Conservation (phyloP, 2,329 filamentous ascomycete genomes). For the Fusarium ramigenum region DNA sequence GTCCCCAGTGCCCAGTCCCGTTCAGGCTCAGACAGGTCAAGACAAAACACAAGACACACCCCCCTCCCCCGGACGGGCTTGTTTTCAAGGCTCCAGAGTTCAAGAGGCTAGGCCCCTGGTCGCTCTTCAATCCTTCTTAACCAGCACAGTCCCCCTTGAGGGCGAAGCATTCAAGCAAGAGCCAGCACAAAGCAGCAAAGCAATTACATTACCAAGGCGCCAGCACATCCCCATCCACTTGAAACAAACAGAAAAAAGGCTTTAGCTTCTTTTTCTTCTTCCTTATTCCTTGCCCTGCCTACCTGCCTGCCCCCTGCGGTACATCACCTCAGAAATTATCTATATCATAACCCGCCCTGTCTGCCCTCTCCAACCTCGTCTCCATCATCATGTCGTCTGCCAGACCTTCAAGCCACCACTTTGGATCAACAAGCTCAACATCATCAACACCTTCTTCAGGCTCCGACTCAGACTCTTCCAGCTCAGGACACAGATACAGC, state of each 20-base stretch:
- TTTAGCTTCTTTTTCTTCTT: conserved; percentile 10
- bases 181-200: conserved; percentile 3
- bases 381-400: conserved; percentile 30
- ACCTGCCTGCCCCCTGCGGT: neutral
- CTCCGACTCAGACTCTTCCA: conserved; percentile 39
- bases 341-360: conserved; percentile 35
- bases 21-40: neutral
- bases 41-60: neutral
- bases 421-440: conserved; percentile 37
- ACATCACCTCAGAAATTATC: conserved; percentile 20
- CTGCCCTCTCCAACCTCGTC: conserved; percentile 14
- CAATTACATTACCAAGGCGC: conserved; percentile 20
- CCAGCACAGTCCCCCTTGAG: conserved; percentile 28
- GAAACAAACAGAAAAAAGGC: conserved; percentile 26
- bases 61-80: conserved; percentile 23
- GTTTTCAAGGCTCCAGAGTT: conserved; percentile 35
- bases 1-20: neutral
- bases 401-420: conserved; percentile 35
- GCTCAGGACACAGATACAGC: conserved; percentile 52
- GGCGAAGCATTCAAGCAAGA: conserved; percentile 16
- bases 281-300: neutral
- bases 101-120: conserved; percentile 28
- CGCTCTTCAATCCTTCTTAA: conserved; percentile 23
- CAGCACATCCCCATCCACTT: conserved; percentile 34
- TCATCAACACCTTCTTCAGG: conserved; percentile 32